A percentile compares a stretch with the other conserved stretches of the same genome.
These are phyloP conservation scores for Vaccinium myrtillus DNA, from an alignment of 148 eudicot species.

Conservation along the genomic window DNA sequence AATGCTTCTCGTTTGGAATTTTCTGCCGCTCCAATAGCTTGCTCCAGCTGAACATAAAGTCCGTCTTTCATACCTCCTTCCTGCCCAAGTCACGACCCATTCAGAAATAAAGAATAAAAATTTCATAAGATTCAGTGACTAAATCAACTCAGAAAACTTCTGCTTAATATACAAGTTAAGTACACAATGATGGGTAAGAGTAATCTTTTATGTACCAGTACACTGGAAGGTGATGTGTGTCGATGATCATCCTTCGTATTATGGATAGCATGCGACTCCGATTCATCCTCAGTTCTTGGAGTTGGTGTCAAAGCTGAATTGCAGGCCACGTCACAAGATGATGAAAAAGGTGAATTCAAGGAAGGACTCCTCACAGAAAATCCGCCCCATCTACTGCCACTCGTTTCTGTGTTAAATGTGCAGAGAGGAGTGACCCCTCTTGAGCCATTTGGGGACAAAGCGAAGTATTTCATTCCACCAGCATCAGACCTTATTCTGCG, in stretches of 20 bases:
- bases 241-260: conserved; percentile 14
- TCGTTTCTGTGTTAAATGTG: conserved; percentile 22
- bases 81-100: conserved; percentile 32
- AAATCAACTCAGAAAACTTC: conserved; percentile 1
- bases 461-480: conserved; percentile 9
- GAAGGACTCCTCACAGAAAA: conserved; percentile 29
- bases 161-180: background rate
- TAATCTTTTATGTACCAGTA: conserved; percentile 37
- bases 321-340: conserved; percentile 25
- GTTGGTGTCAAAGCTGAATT: conserved; percentile 20
- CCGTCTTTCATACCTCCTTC: conserved; percentile 43
- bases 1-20: conserved; percentile 61
- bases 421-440: conserved; percentile 29
- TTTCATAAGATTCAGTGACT: background rate
- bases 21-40: conserved; percentile 60
- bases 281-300: conserved; percentile 12
- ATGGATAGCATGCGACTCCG: conserved; percentile 1
- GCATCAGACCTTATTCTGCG: conserved; percentile 29
- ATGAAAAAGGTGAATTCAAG: conserved; percentile 31
- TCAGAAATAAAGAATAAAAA: background rate
- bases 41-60: conserved; percentile 62
- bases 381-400: conserved; percentile 21
- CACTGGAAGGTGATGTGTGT: conserved; percentile 41
- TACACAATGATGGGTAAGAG: background rate
- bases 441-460: conserved; percentile 16